Conservation (phyloP, 2,329 filamentous ascomycete genomes). For the Arthrocladium fulminans region DNA sequence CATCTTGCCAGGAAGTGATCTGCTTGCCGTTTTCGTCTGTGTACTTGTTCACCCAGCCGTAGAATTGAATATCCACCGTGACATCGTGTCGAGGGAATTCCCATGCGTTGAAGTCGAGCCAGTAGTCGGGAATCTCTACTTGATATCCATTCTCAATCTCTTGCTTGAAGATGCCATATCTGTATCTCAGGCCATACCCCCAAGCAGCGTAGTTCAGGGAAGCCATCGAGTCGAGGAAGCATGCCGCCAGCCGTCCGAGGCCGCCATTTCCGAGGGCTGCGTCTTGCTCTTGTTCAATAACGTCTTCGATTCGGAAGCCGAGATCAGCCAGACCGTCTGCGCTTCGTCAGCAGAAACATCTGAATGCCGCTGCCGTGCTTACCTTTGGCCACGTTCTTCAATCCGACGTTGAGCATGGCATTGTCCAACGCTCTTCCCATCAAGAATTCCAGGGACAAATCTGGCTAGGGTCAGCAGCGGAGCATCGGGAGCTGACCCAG, state of each 20-base stretch:
- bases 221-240: conserved; percentile 92
- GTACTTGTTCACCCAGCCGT: conserved; percentile 69
- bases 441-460: conserved; percentile 91
- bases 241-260: conserved; percentile 86
- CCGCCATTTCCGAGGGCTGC: conserved; percentile 94
- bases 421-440: conserved; percentile 97
- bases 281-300: conserved; percentile 90
- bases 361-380: conserved; percentile 24
- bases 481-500: neutral
- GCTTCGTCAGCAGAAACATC: conserved; percentile 19
- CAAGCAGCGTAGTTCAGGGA: conserved; percentile 92
- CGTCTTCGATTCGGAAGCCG: conserved; percentile 93
- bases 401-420: conserved; percentile 90
- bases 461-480: conserved; percentile 28
- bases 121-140: conserved; percentile 96
- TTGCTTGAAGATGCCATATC: conserved; percentile 98
- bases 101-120: conserved; percentile 99
- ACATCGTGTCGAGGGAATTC: conserved; percentile 95
- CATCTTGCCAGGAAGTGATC: conserved; percentile 74
- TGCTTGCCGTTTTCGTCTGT: conserved; percentile 68
- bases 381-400: conserved; percentile 79
- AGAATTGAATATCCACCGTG: conserved; percentile 95
- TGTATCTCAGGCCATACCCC: conserved; percentile 92
- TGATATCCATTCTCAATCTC: conserved; percentile 98
- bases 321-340: conserved; percentile 76